Percentiles rank a stretch among this genome's conserved stretches.
Evolutionary conservation across 2,329 filamentous ascomycete genomes (phyloP).

Genomic region (Plectosphaerella plurivora): DNA sequence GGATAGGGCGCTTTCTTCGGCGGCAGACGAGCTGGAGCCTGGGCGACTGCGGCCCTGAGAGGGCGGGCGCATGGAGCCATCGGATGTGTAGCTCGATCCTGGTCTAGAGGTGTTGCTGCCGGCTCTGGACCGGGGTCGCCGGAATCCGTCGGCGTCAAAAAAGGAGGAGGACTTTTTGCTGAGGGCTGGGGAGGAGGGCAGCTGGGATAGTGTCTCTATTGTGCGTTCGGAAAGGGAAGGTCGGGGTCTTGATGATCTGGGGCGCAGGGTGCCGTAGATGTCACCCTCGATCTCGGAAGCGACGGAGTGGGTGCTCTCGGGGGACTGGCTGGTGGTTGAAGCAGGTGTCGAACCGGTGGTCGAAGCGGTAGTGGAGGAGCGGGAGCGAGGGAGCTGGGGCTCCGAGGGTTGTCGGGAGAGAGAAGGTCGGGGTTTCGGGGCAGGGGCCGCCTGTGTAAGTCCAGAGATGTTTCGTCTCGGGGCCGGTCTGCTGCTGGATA

Average conservation of each 20-base stretch:
- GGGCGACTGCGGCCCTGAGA: conserved; percentile 49
- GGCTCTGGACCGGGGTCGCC: conserved; percentile 47
- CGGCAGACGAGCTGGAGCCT: conserved; percentile 46
- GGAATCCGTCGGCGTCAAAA: conserved; percentile 60
- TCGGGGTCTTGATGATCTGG: conserved; percentile 21
- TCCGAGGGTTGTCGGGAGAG: conserved; percentile 7
- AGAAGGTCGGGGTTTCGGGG: conserved; percentile 2
- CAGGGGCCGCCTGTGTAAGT: conserved; percentile 4
- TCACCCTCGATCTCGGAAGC: conserved; percentile 1
- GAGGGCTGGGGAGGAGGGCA: conserved; percentile 73
- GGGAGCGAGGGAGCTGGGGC: conserved; percentile 1
- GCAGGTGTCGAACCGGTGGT: conserved; percentile 18
- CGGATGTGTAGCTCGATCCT: conserved; percentile 58
- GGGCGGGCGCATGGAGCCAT: conserved; percentile 46
- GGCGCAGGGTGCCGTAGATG: conserved; percentile 11
- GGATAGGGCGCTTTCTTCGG: conserved; percentile 30
- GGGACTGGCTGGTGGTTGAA: conserved; percentile 11
- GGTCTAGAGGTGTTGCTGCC: conserved; percentile 43
- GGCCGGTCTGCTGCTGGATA: conserved; percentile 8
- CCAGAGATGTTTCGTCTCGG: background rate
- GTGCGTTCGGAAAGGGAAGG: conserved; percentile 77
- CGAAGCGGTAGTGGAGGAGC: conserved; percentile 13
- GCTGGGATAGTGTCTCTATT: conserved; percentile 73
- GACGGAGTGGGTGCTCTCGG: conserved; percentile 3
- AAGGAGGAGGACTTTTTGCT: conserved; percentile 67